These are phyloP conservation scores for Acer campestre DNA, from an alignment of 345 rosid genomes.

Conservation along the genomic window DNA sequence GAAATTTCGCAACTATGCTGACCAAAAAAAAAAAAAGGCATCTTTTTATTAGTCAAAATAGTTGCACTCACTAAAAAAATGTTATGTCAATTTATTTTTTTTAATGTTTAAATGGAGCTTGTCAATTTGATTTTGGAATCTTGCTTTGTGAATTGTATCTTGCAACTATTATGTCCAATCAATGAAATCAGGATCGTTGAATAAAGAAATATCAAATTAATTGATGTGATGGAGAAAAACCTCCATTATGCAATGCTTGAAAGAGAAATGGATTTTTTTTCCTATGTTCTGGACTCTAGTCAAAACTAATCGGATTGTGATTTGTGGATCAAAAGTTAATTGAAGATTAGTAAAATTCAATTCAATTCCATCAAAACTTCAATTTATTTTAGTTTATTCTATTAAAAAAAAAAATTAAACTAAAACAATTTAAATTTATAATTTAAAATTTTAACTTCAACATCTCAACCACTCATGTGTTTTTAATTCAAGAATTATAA, in stretches of 20 bases:
- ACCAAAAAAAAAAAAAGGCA: too few relatives aligned
- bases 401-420: too few relatives aligned
- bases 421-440: too few relatives aligned
- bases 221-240: background rate
- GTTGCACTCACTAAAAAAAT: background rate
- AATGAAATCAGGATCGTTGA: background rate
- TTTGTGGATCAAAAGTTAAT: background rate
- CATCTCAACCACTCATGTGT: too few relatives aligned
- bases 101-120: background rate
- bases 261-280: too few relatives aligned
- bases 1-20: too few relatives aligned
- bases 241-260: too few relatives aligned
- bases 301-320: background rate
- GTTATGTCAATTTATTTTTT: background rate
- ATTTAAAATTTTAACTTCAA: too few relatives aligned
- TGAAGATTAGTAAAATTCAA: too few relatives aligned
- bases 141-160: background rate
- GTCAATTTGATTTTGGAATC: background rate
- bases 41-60: background rate
- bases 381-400: too few relatives aligned
- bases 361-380: too few relatives aligned
- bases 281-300: background rate
- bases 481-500: too few relatives aligned
- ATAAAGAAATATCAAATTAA: background rate
- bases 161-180: background rate